A percentile compares a stretch with the other conserved stretches of the same genome.
These are phyloP conservation scores for Cordyceps tenuipes DNA, from an alignment of 2,329 filamentous ascomycete species.

Conservation along the genomic window DNA sequence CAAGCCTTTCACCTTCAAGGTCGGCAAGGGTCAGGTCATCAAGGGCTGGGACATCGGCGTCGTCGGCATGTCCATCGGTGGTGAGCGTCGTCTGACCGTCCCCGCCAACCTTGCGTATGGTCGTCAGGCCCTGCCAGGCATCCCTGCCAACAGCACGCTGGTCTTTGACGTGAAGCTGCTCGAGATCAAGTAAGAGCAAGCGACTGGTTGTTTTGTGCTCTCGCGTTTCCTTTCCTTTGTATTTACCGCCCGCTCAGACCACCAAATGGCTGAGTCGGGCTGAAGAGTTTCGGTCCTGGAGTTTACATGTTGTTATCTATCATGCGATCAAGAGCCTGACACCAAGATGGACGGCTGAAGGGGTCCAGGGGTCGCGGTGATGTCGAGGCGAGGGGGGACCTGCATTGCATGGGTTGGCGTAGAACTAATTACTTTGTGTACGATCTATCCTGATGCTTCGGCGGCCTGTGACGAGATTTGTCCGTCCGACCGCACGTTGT, in stretches of 20 bases:
- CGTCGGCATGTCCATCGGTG: conserved; percentile 83
- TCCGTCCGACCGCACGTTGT: neutral
- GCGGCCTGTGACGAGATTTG: neutral
- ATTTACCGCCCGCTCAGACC: conserved; percentile 12
- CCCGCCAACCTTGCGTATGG: conserved; percentile 86
- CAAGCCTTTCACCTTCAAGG: conserved; percentile 93
- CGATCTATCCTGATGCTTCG: conserved; percentile 16
- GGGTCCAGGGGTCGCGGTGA: neutral
- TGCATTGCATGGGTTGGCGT: conserved; percentile 44
- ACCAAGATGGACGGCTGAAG: conserved; percentile 17
- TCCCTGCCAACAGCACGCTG: conserved; percentile 84
- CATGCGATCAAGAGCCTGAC: conserved; percentile 36
- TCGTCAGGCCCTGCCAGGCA: conserved; percentile 71
- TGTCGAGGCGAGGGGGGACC: conserved; percentile 40
- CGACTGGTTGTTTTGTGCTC: neutral
- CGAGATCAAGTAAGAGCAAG: conserved; percentile 63
- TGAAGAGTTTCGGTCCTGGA: conserved; percentile 15
- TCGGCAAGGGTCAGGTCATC: conserved; percentile 92
- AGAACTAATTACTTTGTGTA: conserved; percentile 18
- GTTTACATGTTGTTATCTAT: conserved; percentile 27
- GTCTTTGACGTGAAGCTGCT: conserved; percentile 87
- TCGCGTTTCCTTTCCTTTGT: conserved; percentile 16
- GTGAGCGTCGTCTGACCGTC: conserved; percentile 87
- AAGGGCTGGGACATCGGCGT: conserved; percentile 98
- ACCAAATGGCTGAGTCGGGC: neutral